A percentile compares a stretch with the other conserved stretches of the same genome.
Conservation (phyloP, 2,329 filamentous ascomycete genomes). For the Trichophyton rubrum region DNA sequence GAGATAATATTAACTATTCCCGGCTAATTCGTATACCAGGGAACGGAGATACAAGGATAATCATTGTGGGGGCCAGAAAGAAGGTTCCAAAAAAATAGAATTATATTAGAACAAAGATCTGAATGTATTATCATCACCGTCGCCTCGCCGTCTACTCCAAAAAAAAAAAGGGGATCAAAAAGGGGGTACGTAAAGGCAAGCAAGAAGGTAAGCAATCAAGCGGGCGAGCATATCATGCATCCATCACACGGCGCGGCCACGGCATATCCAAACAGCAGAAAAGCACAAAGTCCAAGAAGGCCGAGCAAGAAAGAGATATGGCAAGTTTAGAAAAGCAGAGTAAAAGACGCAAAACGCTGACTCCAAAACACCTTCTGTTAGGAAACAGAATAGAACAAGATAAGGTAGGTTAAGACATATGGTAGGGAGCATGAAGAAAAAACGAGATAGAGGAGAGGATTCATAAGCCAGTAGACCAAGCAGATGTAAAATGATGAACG, state of each 20-base stretch:
- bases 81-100: not conserved
- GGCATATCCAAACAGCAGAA: not conserved
- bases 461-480: not conserved
- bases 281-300: not conserved
- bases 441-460: not conserved
- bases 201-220: too few species aligned
- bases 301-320: not conserved
- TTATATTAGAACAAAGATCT: conserved; percentile 1
- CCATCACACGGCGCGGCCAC: not conserved
- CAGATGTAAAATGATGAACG: not conserved
- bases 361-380: not conserved
- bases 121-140: conserved; percentile 1
- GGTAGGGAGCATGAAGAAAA: not conserved
- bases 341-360: not conserved
- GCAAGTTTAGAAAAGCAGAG: not conserved
- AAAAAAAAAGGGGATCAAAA: not conserved
- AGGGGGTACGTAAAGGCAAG: not conserved
- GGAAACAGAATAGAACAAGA: not conserved
- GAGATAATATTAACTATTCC: not conserved
- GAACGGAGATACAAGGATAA: not conserved
- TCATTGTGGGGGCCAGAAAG: not conserved
- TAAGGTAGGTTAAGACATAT: not conserved
- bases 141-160: not conserved
- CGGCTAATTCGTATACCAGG: not conserved
- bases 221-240: not conserved